Evolutionary conservation across 371 early-diverging fungal genomes (phyloP), one percentile per base, ranked within the genome.

Genomic region (Nosema bombycis): DNA sequence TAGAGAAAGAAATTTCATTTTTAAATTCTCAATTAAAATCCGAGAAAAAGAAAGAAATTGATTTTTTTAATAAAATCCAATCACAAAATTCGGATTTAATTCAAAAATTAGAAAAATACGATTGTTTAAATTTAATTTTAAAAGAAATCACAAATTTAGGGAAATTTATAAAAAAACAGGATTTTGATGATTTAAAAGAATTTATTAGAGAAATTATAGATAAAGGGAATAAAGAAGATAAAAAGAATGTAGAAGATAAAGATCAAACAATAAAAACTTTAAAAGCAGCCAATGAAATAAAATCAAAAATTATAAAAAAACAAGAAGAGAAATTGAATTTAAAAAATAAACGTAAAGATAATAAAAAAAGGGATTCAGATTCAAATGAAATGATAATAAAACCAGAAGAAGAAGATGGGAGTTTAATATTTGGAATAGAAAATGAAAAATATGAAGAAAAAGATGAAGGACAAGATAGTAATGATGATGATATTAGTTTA

Each of bases 331-430:
- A 56, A 60, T 18, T 72, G 1, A 36, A 29, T n/a, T 21, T 29
- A 21, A 56, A 57, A 12, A 32, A 2, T 24, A 28, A 29, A 2
- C 56, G 57, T 4, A 58, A 15, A 26, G 55, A n/a, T 26, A 46
- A 46, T 18, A 46, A 10, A 46, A 18, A 46, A 46, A 46, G 46
- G 6, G 46, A 46, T 10, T 46, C 46, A 10, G 1, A 23, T 15
- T 57, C 24, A 29, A 36, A 56, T 26, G 56, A 56, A 14, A 33
- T 23, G 23, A 58, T 58, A 12, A 56, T 34, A 24, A 56, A 32
- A 24, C 54, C 60, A 0, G 34, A 29, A 12, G 72, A 72, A 56
- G 57, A 56, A 72, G 57, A 72, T 21, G 24, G n/a, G 33, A 29
- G 30, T 58, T 6, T 46, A 46, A 18, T 46, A 10, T 46, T 46